These are phyloP conservation scores for Diaporthe ilicicola DNA, from an alignment of 2,329 filamentous ascomycete genomes.

Conservation along the genomic window DNA sequence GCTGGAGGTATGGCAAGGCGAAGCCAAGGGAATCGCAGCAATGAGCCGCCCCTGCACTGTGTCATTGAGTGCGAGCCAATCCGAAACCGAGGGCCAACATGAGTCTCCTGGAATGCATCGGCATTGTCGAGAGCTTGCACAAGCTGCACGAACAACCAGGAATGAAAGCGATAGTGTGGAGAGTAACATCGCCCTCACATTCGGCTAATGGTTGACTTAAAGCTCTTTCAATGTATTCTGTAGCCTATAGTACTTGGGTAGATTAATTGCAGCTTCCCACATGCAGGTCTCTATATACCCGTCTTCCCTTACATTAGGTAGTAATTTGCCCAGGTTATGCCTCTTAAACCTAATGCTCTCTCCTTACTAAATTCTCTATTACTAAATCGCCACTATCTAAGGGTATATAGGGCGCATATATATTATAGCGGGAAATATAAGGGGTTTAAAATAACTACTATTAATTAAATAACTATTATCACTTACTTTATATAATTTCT, in stretches of 20 bases:
- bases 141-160: slow-evolving; percentile 1
- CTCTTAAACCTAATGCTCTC: not conserved
- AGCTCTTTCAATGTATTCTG: not conserved
- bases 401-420: not conserved
- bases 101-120: slow-evolving; percentile 53
- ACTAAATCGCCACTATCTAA: not conserved
- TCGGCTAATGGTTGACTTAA: not conserved
- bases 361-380: not conserved
- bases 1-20: not conserved
- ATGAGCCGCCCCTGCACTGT: slow-evolving; percentile 58
- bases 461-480: too few relatives aligned
- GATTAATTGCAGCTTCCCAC: not conserved
- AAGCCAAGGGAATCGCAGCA: not conserved
- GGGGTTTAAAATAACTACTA: too few relatives aligned
- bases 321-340: not conserved
- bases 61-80: slow-evolving; percentile 56
- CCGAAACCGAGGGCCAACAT: slow-evolving; percentile 56
- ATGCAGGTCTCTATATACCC: not conserved
- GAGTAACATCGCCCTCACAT: not conserved
- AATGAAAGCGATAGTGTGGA: not conserved
- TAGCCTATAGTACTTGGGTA: not conserved
- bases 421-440: too few relatives aligned
- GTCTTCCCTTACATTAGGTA: not conserved
- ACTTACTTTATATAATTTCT: too few relatives aligned
- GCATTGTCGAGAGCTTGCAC: slow-evolving; percentile 4